Evolutionary conservation across 805 yeast species (phyloP), one percentile per base, ranked within the genome.

Genomic region (Scheffersomyces stipitis): DNA sequence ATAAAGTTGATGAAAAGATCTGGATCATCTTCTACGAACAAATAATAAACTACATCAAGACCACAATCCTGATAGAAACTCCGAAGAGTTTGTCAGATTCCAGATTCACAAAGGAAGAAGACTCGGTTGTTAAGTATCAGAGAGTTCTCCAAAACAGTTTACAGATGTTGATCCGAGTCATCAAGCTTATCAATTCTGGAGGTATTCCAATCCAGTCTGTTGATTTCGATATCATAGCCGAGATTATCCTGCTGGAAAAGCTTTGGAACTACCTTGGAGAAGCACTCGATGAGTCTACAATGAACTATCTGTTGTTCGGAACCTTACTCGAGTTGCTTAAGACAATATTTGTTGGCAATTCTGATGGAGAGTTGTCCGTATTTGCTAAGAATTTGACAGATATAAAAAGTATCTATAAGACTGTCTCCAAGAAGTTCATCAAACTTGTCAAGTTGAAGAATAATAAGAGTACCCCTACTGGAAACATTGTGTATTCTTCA

Each of bases 41-140:
- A 36, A 72, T 86, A 10, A 46, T 85, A 13, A 75, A 75, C 32
- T 80, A 75, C 41, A 66, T 78, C 9, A 62, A 67, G 30, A 77
- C 80, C 24, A 66, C 77, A 0, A 49, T 86, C 6, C 57, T 73
- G 12, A 56, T 62, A 22, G 96, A 89, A 54, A 66, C 77, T 3
- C 72, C 71, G 3, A 79, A 75, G 12, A 74, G 88, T 0, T 58
- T 90, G 15, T 80, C 90, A 2, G 96, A 90, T 50, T 84, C 81
- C 51, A 68, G 96, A 37, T 80, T 77, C 47, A 74, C 80, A 14
- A 72, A 79, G 3, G 73, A 73, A 33, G 86, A 81, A 30, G 95
- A 88, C 41, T 73, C 86, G 0, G 66, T 66, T 18, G 60, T 79
- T 14, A 86, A 86, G 54, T 86, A 80, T 51, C 66, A 70, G 18